These are phyloP conservation scores for Sugiyamaella qingdaonensis DNA, from an alignment of 805 yeast species.

Conservation along the genomic window DNA sequence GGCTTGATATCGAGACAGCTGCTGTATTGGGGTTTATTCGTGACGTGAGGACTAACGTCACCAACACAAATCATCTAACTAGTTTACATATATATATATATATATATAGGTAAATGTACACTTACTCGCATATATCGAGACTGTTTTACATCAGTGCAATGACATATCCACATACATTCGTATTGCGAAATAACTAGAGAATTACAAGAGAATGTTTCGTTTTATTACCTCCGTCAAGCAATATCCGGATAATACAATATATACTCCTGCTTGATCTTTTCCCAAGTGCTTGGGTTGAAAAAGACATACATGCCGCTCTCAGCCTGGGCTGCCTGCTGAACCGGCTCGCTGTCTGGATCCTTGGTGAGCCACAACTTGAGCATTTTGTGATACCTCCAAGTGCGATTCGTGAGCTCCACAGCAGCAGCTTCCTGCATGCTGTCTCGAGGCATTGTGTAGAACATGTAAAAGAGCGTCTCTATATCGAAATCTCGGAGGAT, in stretches of 20 bases:
- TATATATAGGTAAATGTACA: no score
- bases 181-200: neutral
- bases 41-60: no score
- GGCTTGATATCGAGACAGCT: no score
- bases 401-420: slow-evolving; percentile 80
- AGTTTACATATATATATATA: no score
- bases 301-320: slow-evolving; percentile 92
- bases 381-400: slow-evolving; percentile 97
- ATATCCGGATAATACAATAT: slow-evolving; percentile 58
- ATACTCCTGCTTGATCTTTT: slow-evolving; percentile 75
- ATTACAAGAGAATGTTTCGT: neutral
- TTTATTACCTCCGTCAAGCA: slow-evolving; percentile 34
- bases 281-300: slow-evolving; percentile 96
- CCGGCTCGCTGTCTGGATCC: slow-evolving; percentile 84
- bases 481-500: slow-evolving; percentile 60
- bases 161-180: no score
- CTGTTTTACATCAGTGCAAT: no score
- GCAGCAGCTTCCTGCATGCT: slow-evolving; percentile 92
- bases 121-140: no score
- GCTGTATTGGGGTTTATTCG: no score
- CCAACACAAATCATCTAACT: no score
- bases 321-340: slow-evolving; percentile 72
- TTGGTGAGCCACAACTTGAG: slow-evolving; percentile 96
- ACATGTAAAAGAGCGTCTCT: slow-evolving; percentile 88
- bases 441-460: slow-evolving; percentile 90